Conservation (phyloP, 2,329 filamentous ascomycete genomes). For the Sclerotinia subarctica region DNA sequence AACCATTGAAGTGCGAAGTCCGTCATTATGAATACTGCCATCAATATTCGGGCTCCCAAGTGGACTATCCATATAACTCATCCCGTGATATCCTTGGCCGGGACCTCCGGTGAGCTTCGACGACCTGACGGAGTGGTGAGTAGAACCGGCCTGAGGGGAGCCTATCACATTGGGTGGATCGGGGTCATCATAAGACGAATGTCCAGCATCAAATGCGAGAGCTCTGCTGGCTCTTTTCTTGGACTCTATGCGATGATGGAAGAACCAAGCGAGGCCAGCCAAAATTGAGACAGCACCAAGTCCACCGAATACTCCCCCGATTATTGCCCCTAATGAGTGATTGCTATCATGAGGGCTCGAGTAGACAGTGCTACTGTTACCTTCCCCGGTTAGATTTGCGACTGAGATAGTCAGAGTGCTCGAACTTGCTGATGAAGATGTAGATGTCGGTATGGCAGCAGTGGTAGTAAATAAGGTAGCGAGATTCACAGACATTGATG, state of each 20-base stretch:
- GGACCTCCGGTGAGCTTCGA: not conserved
- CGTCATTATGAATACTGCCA: not conserved
- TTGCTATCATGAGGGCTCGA: not conserved
- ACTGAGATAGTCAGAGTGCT: not conserved
- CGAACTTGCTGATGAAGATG: not conserved
- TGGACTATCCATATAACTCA: constrained; percentile 1
- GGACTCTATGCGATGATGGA: not conserved
- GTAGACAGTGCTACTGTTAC: not conserved
- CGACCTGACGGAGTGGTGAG: not conserved
- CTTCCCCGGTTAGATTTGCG: not conserved
- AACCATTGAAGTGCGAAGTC: not conserved
- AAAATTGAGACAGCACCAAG: not conserved
- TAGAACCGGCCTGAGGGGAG: not conserved
- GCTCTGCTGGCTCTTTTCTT: constrained; percentile 2
- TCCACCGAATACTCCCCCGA: constrained; percentile 5
- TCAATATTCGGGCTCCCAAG: not conserved
- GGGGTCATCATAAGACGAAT: not conserved
- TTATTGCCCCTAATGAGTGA: not conserved
- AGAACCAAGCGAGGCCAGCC: not conserved
- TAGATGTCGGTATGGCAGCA: no score
- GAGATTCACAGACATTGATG: not conserved
- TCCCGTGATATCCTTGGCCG: not conserved
- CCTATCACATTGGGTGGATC: not conserved
- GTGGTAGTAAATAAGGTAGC: not conserved
- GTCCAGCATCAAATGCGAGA: constrained; percentile 2